A percentile compares a stretch with the other conserved stretches of the same genome.
phyloP scores from a whole-genome alignment of 2,329 filamentous ascomycete genomes.

The Botryotinia calthae region DNA sequence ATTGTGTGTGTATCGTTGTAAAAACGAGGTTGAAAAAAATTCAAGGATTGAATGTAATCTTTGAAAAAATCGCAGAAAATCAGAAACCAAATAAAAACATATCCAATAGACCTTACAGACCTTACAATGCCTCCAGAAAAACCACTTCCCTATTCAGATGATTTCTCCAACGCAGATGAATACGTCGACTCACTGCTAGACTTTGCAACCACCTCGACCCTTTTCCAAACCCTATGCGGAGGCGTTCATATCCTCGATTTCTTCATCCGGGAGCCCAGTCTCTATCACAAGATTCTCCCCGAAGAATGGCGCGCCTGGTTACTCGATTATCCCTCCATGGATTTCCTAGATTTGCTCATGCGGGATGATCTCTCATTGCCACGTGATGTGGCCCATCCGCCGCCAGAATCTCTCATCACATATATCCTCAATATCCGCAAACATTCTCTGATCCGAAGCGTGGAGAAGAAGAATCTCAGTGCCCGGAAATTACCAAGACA shows the following conservation, averaged over 20 bases:
- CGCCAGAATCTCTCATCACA: conserved; percentile 55
- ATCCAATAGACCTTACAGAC: not conserved
- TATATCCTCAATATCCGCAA: conserved; percentile 72
- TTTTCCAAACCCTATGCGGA: conserved; percentile 87
- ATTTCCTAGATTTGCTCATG: conserved; percentile 77
- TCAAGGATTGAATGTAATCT: not conserved
- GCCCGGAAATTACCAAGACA: conserved; percentile 60
- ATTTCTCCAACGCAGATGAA: conserved; percentile 66
- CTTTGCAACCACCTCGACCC: conserved; percentile 70
- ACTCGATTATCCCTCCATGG: conserved; percentile 65
- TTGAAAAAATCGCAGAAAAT: not conserved
- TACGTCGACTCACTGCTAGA: conserved; percentile 77
- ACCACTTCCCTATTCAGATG: conserved; percentile 32
- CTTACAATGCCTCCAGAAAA: conserved; percentile 33
- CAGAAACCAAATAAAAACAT: not conserved
- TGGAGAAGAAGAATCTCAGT: conserved; percentile 41
- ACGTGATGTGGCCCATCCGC: conserved; percentile 23
- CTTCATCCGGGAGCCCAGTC: conserved; percentile 78
- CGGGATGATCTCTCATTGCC: conserved; percentile 62
- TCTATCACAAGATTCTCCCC: conserved; percentile 76
- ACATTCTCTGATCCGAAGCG: conserved; percentile 60
- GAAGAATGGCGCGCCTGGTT: conserved; percentile 81
- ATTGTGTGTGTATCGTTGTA: not conserved
- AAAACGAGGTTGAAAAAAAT: too few species aligned
- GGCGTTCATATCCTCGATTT: conserved; percentile 98